Evolutionary conservation across 2,329 filamentous ascomycete species (phyloP).

Genomic region (Talaromyces pinophilus): DNA sequence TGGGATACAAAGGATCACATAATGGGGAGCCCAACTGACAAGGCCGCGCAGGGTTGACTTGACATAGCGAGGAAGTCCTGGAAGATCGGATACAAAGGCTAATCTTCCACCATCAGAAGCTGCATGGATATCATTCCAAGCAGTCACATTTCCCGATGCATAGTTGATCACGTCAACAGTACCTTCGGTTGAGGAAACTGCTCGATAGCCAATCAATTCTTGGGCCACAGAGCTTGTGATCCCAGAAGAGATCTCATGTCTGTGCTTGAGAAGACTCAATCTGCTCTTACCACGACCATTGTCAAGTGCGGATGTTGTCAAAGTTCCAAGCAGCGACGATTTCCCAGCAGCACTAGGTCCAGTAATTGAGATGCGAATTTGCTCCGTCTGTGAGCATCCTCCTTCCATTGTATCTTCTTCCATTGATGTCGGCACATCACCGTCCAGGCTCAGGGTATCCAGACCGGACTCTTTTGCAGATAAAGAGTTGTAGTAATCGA

Average conservation of each 20-base stretch:
- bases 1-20: constrained; percentile 84
- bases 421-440: not conserved
- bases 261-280: constrained; percentile 83
- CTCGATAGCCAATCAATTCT: constrained; percentile 82
- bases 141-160: constrained; percentile 79
- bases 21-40: constrained; percentile 95
- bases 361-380: constrained; percentile 82
- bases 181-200: constrained; percentile 23
- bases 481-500: constrained; percentile 48
- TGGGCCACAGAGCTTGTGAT: constrained; percentile 93
- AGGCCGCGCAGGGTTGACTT: constrained; percentile 85
- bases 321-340: constrained; percentile 81
- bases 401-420: constrained; percentile 26
- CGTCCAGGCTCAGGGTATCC: constrained; percentile 15
- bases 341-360: constrained; percentile 91
- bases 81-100: constrained; percentile 88
- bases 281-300: constrained; percentile 91
- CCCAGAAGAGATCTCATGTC: constrained; percentile 88
- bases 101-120: constrained; percentile 70
- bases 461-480: constrained; percentile 16
- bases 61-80: constrained; percentile 84
- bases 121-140: constrained; percentile 92
- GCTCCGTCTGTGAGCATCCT: constrained; percentile 60
- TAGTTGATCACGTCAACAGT: constrained; percentile 72
- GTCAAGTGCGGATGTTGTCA: constrained; percentile 84